Percentiles rank a stretch among this genome's conserved stretches.
phyloP scores from a whole-genome alignment of 1,284 basidiomycete species.

The Microbotryomycetes sp. region DNA sequence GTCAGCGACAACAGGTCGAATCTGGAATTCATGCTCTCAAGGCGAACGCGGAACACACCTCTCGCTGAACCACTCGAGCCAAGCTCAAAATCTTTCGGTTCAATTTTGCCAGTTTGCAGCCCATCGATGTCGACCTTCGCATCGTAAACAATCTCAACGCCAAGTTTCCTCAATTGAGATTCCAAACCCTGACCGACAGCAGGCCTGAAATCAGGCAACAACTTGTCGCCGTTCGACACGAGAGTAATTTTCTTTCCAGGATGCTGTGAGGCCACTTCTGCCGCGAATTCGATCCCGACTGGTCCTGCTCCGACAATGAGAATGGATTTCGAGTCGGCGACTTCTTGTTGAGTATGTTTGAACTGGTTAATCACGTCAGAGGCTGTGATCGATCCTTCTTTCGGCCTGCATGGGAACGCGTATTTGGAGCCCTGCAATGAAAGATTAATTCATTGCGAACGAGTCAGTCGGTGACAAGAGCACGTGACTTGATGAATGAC shows the following conservation, averaged over 20 bases:
- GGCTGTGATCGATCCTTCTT: not conserved
- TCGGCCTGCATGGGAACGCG: slow-evolving; percentile 20
- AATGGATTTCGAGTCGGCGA: slow-evolving; percentile 39
- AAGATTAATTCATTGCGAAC: too few relatives aligned
- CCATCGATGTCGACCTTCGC: slow-evolving; percentile 38
- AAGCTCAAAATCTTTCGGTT: slow-evolving; percentile 16
- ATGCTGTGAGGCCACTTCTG: slow-evolving; percentile 35
- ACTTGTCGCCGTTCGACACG: slow-evolving; percentile 28
- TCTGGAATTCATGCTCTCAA: too few relatives aligned
- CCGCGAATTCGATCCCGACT: slow-evolving; percentile 48
- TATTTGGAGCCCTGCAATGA: slow-evolving; percentile 23
- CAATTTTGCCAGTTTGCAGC: slow-evolving; percentile 36
- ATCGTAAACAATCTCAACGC: slow-evolving; percentile 42
- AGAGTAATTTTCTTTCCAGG: slow-evolving; percentile 41
- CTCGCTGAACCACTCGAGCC: slow-evolving; percentile 37
- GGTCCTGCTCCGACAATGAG: slow-evolving; percentile 46
- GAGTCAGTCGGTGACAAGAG: too few relatives aligned
- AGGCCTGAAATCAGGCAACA: slow-evolving; percentile 21
- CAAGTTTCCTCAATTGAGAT: slow-evolving; percentile 38
- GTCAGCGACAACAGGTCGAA: slow-evolving; percentile 5
- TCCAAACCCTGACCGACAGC: slow-evolving; percentile 29
- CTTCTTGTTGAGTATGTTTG: slow-evolving; percentile 20
- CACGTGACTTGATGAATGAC: too few relatives aligned
- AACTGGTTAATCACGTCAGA: slow-evolving; percentile 14
- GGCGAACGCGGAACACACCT: too few relatives aligned